Conservation (phyloP, 2,329 filamentous ascomycete species). For the Cryphonectria nitschkei region DNA sequence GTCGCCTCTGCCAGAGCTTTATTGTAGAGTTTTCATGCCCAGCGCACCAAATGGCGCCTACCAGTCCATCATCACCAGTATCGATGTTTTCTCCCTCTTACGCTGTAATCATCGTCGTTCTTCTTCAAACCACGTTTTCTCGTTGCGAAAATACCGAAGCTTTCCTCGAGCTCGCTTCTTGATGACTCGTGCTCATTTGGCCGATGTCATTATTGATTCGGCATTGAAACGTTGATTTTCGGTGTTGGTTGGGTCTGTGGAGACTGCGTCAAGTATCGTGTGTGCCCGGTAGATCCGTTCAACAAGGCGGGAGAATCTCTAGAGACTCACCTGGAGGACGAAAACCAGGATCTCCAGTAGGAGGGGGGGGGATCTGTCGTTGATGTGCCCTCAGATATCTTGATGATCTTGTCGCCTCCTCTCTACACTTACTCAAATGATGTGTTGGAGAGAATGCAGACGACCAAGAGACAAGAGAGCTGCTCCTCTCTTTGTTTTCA, state of each 20-base stretch:
- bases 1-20: too few relatives aligned
- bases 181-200: not conserved
- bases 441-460: too few relatives aligned
- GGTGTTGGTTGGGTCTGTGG: not conserved
- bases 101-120: not conserved
- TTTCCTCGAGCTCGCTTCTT: not conserved
- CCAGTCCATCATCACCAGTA: not conserved
- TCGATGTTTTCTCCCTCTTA: not conserved
- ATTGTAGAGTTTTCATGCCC: not conserved
- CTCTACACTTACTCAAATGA: not conserved
- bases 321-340: not conserved
- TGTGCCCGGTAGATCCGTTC: not conserved
- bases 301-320: not conserved
- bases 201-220: not conserved
- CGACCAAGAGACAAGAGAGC: not conserved
- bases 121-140: not conserved
- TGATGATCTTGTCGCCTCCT: not conserved
- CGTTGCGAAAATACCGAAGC: too few relatives aligned
- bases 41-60: not conserved
- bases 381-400: too few relatives aligned
- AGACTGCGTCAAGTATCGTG: not conserved
- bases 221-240: not conserved
- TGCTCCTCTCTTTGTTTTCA: not conserved
- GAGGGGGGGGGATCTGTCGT: not conserved
- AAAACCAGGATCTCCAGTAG: not conserved